Evolutionary conservation across 352 stramenopile species (phyloP), one percentile per base, ranked within the genome.

Genomic region (Globisporangium cederbergense): DNA sequence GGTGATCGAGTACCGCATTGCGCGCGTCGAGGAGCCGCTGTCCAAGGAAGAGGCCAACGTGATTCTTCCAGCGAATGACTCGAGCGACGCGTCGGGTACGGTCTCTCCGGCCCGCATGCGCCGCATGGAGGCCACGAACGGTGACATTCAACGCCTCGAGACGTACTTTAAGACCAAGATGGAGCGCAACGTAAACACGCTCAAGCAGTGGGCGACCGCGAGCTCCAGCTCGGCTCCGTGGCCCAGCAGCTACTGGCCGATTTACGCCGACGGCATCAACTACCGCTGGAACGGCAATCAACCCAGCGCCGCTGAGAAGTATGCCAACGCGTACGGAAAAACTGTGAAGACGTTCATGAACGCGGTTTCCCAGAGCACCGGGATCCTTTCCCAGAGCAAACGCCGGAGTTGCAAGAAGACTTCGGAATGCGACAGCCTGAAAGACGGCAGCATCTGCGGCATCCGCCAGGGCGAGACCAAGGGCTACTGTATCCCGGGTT

Each of bases 261-360:
- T 42, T 8, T 62, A 62, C 55, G 38, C 30, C 9, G 62, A 68
- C 22, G 58, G 62, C 36, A 68, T 68, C 62, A 68, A 68, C 58
- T 50, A 68, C 25, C 62, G 55, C 38, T 65, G 55, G 49, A 32
- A 65, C 34, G 55, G 58, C 1, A 58, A 50, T 22, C 51, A 70
- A 38, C 64, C 61, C 13, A 83, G 77, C 51, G 60, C 77, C 3
- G 60, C 77, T 1, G 77, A 83, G 55, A 81, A 81, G 65, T 85
- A 85, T 61, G 77, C 74, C 11, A 55, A 13, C 3, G 65, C 72
- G 30, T 85, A 77, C 55, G 72, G 73, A 4, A 63, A 77, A 52
- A 68, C 83, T 36, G 61, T 60, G 7, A 62, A 60, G 7, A 30
- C 52, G 0, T 70, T 85, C 34, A 79, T 72, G 58, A 72, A 81